A percentile compares a stretch with the other conserved stretches of the same genome.
Conservation (phyloP, 1,284 basidiomycete species). For the Trichosporon asahii region DNA sequence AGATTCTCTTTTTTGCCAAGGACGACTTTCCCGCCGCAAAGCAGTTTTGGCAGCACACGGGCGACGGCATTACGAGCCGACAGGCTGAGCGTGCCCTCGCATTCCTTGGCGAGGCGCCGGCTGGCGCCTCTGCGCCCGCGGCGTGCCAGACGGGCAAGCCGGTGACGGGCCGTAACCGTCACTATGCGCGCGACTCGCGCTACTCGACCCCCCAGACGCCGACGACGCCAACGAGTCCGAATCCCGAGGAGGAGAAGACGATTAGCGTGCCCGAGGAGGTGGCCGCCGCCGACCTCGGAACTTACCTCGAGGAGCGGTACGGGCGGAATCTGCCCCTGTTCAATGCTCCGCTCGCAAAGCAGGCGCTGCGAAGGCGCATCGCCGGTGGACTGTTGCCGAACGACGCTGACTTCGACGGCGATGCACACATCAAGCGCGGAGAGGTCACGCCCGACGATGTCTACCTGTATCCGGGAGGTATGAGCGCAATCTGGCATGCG, state of each 20-base stretch:
- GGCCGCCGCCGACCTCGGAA: slow-evolving; percentile 54
- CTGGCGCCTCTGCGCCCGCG: slow-evolving; percentile 25
- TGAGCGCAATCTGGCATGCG: slow-evolving; percentile 89
- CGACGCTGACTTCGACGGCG: slow-evolving; percentile 50
- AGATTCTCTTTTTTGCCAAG: slow-evolving; percentile 75
- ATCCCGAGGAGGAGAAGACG: background rate
- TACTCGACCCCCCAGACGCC: background rate
- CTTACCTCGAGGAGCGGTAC: slow-evolving; percentile 86
- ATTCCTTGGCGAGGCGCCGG: slow-evolving; percentile 57
- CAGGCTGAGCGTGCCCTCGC: slow-evolving; percentile 77
- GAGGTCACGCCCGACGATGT: slow-evolving; percentile 76
- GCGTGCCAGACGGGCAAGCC: background rate
- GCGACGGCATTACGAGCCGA: slow-evolving; percentile 83
- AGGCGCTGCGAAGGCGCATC: slow-evolving; percentile 79
- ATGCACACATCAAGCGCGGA: slow-evolving; percentile 39
- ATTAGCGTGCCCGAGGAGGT: slow-evolving; percentile 42
- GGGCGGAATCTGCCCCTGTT: slow-evolving; percentile 82
- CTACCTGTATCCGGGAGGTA: slow-evolving; percentile 80
- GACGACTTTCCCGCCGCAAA: slow-evolving; percentile 70
- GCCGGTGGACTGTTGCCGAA: slow-evolving; percentile 78
- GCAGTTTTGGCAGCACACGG: slow-evolving; percentile 95
- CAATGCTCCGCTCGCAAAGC: slow-evolving; percentile 73
- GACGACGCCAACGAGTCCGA: background rate
- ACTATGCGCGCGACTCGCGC: slow-evolving; percentile 32
- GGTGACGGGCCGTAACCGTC: slow-evolving; percentile 39